Evolutionary conservation across 202 grass and related monocot genomes (phyloP), one percentile per base, ranked within the genome.

Genomic region (Schoenoplectus tabernaemontani): DNA sequence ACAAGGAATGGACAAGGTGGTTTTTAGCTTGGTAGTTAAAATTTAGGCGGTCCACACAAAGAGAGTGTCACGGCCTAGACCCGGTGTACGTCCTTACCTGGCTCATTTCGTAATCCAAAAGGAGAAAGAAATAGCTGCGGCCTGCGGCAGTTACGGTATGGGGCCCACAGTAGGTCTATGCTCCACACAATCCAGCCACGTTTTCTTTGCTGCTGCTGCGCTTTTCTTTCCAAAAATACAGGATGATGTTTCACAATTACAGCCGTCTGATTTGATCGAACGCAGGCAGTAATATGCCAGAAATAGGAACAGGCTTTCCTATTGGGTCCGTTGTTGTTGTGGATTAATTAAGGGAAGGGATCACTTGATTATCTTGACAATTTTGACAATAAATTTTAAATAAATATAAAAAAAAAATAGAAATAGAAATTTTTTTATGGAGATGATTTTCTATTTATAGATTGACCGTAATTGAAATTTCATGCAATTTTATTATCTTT

Each of bases 11-110:
- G 15, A 13, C 43, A 4, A 61, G 57, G 54, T 61, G 34, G 76
- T 11, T 60, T 15, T 79, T 41, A 16, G 37, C 47, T 56, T 75
- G 47, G 47, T 75, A 33, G 70, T 54, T 56, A n/a, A 75, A 75
- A 47, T 75, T 75, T 75, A 56, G 15, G 47, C 70, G 5, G 16
- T 54, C 28, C 70, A 75, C 26, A 56, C 70, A 75, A 75, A 75
- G 70, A 36, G 47, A 75, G 70, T 17, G 44, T 75, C 17, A 19
- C 1, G 9, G 22, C 28, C 26, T 75, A 34, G 7, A 75, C 70
- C 70, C 70, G 70, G 70, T 75, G 7, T 56, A 1, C 34, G 70
- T 15, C 6, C 4, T 3, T 39, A 39, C 6, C n/a, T n/a, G n/a
- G n/a, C n/a, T n/a, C n/a, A n/a, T n/a, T n/a, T 65, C 10, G 28